A percentile compares a stretch with the other conserved stretches of the same genome.
Conservation (phyloP, 805 yeast genomes). For the Grigorovia transvaalensis region DNA sequence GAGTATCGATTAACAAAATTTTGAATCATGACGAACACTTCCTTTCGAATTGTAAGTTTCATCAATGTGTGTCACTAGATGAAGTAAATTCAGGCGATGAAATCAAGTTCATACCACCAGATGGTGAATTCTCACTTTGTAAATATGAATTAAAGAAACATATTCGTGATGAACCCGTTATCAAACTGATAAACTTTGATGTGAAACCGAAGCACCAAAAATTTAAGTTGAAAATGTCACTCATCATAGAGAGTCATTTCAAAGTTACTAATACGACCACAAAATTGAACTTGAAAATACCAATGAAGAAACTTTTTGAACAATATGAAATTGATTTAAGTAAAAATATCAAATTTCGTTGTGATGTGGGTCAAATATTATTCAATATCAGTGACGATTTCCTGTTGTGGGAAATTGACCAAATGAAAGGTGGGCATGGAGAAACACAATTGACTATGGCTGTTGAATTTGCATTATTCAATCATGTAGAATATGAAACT, state of each 20-base stretch:
- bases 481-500: constrained; percentile 17
- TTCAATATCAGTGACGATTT: constrained; percentile 62
- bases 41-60: constrained; percentile 66
- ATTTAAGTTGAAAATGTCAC: constrained; percentile 15
- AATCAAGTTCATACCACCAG: constrained; percentile 81
- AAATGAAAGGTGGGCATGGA: constrained; percentile 48
- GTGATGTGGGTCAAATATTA: constrained; percentile 60
- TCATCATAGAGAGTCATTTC: constrained; percentile 25
- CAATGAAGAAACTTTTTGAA: constrained; percentile 24
- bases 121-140: constrained; percentile 64
- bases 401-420: constrained; percentile 61
- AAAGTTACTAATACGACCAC: constrained; percentile 29
- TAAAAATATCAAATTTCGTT: constrained; percentile 52
- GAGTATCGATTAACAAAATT: constrained; percentile 65
- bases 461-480: constrained; percentile 37
- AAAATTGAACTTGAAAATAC: constrained; percentile 22
- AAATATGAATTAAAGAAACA: constrained; percentile 28
- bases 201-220: constrained; percentile 20
- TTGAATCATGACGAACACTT: constrained; percentile 33
- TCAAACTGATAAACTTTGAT: constrained; percentile 19
- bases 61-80: constrained; percentile 75
- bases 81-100: constrained; percentile 43
- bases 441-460: constrained; percentile 40
- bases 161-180: constrained; percentile 31
- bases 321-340: constrained; percentile 35